A percentile compares a stretch with the other conserved stretches of the same genome.
Evolutionary conservation across 2,329 filamentous ascomycete genomes (phyloP).

Genomic region (Scedosporium boydii): DNA sequence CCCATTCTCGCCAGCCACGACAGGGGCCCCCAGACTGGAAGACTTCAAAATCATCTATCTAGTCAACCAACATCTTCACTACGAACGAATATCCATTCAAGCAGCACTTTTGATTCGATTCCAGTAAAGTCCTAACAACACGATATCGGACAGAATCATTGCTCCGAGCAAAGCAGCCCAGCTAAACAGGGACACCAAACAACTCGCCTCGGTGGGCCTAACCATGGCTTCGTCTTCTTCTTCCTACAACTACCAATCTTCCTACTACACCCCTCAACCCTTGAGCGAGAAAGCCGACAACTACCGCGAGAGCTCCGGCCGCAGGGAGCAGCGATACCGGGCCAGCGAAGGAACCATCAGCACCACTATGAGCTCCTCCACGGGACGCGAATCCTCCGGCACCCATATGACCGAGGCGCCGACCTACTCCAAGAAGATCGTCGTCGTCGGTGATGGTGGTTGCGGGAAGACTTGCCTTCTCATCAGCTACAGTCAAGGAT

Average conservation of each 20-base stretch:
- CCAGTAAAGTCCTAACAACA: too few relatives aligned
- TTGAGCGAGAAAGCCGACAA: constrained; percentile 7
- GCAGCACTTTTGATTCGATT: too few relatives aligned
- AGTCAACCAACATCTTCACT: not conserved
- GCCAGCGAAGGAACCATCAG: constrained; percentile 86
- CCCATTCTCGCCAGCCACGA: too few relatives aligned
- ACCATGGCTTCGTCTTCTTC: constrained; percentile 6
- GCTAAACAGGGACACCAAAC: not conserved
- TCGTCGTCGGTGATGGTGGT: constrained; percentile 94
- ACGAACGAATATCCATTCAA: not conserved
- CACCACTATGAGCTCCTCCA: constrained; percentile 69
- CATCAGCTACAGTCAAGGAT: constrained; percentile 97
- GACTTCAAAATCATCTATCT: too few relatives aligned
- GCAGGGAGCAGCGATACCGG: constrained; percentile 45
- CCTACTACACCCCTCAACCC: not conserved
- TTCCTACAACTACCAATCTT: constrained; percentile 4
- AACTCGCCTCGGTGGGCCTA: not conserved
- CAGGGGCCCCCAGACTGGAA: too few relatives aligned
- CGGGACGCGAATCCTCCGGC: constrained; percentile 65
- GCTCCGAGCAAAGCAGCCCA: not conserved
- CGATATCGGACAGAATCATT: not conserved
- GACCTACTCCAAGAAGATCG: constrained; percentile 96
- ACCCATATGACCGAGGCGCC: constrained; percentile 87
- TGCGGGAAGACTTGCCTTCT: constrained; percentile 98
- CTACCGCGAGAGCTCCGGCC: constrained; percentile 9